A percentile compares a stretch with the other conserved stretches of the same genome.
Conservation (phyloP, 257 asterid genomes). For the Solanum dulcamara region DNA sequence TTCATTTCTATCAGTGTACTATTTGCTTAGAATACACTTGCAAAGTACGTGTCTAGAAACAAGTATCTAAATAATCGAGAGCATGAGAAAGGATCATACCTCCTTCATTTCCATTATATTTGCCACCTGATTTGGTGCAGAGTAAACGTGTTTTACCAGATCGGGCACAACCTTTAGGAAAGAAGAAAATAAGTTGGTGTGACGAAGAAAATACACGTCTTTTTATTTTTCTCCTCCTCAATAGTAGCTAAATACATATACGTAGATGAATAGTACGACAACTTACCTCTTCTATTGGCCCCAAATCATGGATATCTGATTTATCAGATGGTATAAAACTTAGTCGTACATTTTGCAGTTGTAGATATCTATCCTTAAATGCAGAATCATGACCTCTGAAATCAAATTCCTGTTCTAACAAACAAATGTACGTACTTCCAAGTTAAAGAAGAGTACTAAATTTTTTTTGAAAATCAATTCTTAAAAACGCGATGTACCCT, state of each 20-base stretch:
- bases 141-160: slow-evolving; percentile 47
- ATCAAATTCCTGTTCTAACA: slow-evolving; percentile 47
- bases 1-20: too few species aligned
- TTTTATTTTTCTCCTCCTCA: background rate
- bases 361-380: slow-evolving; percentile 73
- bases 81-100: slow-evolving; percentile 23
- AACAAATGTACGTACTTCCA: background rate
- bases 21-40: too few species aligned
- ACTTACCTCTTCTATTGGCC: slow-evolving; percentile 66
- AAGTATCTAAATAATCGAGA: background rate
- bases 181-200: background rate
- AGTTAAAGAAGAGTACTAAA: background rate
- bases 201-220: background rate
- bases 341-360: slow-evolving; percentile 72
- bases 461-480: background rate
- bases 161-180: slow-evolving; percentile 39
- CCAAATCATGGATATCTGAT: slow-evolving; percentile 72
- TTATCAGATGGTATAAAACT: slow-evolving; percentile 72
- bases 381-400: slow-evolving; percentile 87
- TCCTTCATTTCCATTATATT: slow-evolving; percentile 55
- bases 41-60: too few species aligned
- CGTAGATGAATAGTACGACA: background rate
- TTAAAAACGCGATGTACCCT: slow-evolving; percentile 26
- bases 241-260: background rate
- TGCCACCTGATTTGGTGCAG: slow-evolving; percentile 74